These are phyloP conservation scores for Colletotrichum salicis DNA, from an alignment of 2,329 filamentous ascomycete species.

Conservation along the genomic window DNA sequence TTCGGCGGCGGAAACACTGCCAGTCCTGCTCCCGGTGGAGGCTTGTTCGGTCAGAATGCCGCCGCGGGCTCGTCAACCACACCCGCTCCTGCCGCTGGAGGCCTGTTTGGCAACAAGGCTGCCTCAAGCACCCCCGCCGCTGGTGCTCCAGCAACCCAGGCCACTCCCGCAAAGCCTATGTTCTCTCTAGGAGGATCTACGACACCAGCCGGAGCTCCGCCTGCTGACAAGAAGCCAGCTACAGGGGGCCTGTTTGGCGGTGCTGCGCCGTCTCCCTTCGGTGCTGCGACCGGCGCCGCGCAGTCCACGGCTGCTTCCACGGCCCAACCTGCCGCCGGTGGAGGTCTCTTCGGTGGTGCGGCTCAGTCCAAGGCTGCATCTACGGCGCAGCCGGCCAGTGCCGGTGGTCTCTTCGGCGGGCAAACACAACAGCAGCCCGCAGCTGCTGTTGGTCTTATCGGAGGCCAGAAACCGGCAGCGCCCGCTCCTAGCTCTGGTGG, in stretches of 20 bases:
- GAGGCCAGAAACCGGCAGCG: constrained; percentile 30
- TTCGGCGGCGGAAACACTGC: constrained; percentile 40
- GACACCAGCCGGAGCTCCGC: constrained; percentile 66
- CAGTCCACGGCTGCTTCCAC: background rate
- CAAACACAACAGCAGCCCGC: constrained; percentile 30
- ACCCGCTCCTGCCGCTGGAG: constrained; percentile 37
- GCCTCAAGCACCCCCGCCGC: constrained; percentile 29
- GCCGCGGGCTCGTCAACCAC: constrained; percentile 38
- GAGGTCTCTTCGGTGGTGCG: constrained; percentile 44
- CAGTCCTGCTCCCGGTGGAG: constrained; percentile 39
- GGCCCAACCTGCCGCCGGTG: constrained; percentile 27
- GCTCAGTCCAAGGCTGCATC: constrained; percentile 43
- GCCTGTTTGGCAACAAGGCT: constrained; percentile 31
- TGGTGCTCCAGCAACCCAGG: constrained; percentile 39
- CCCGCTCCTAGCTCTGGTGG: constrained; percentile 27
- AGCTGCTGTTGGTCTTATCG: constrained; percentile 40
- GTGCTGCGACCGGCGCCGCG: constrained; percentile 12
- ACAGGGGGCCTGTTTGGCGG: constrained; percentile 46
- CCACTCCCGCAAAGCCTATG: constrained; percentile 60
- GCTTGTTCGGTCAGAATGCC: constrained; percentile 43
- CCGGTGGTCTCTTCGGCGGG: constrained; percentile 34
- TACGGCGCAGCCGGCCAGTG: constrained; percentile 30
- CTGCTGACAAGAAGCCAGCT: constrained; percentile 48
- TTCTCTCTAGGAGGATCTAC: constrained; percentile 61
- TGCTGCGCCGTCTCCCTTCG: constrained; percentile 28